Conservation (phyloP, 1,284 basidiomycete genomes). For the Abortiporus biennis region DNA sequence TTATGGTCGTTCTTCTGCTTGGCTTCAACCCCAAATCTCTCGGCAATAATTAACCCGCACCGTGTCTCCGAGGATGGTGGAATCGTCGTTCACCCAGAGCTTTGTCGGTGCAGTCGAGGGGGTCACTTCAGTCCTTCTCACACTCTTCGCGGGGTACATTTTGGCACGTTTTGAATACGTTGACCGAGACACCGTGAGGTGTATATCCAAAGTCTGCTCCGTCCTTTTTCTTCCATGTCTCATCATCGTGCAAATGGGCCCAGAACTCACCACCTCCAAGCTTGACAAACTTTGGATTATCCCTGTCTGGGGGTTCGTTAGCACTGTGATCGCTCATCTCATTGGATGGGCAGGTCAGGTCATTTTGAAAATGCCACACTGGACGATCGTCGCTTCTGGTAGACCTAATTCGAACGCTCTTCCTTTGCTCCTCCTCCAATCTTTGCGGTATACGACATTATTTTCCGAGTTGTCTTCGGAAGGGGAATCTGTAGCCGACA, state of each 20-base stretch:
- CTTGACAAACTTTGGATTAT: conserved; percentile 24
- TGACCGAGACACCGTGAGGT: conserved; percentile 20
- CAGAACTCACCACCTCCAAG: conserved; percentile 19
- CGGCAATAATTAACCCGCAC: too few relatives aligned
- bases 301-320: conserved; percentile 25
- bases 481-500: conserved; percentile 14
- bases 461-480: conserved; percentile 16
- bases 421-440: conserved; percentile 24
- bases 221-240: conserved; percentile 27
- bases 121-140: conserved; percentile 25
- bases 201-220: conserved; percentile 23
- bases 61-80: too few relatives aligned
- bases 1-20: too few relatives aligned
- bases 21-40: too few relatives aligned
- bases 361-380: conserved; percentile 19
- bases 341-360: conserved; percentile 23
- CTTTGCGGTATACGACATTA: conserved; percentile 22
- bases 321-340: conserved; percentile 21
- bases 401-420: conserved; percentile 28
- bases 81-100: conserved; percentile 15
- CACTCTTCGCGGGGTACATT: conserved; percentile 23
- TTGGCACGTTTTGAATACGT: conserved; percentile 17
- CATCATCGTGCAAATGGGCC: conserved; percentile 27
- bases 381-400: conserved; percentile 26
- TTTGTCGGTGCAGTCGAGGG: conserved; percentile 26